Percentiles rank a stretch among this genome's conserved stretches.
phyloP scores from a whole-genome alignment of 257 asterid genomes.

The Solanum lycopersicoides region DNA sequence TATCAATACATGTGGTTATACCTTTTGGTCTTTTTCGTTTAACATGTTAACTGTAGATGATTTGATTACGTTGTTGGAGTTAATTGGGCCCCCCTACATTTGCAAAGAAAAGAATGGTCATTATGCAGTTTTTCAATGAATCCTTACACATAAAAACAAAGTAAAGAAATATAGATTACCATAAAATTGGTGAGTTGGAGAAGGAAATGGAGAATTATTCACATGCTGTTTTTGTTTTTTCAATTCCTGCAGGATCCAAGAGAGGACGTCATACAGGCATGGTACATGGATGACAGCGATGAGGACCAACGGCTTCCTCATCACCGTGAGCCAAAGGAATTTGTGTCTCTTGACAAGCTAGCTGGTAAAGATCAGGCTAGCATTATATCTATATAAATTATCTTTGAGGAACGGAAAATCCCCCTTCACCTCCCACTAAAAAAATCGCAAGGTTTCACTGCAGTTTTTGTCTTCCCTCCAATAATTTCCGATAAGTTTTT shows the following conservation, averaged over 20 bases:
- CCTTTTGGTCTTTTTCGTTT: neutral
- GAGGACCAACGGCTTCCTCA: slow-evolving; percentile 96
- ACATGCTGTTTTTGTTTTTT: neutral
- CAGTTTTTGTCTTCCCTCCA: neutral
- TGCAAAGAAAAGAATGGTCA: neutral
- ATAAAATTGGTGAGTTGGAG: neutral
- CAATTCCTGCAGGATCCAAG: slow-evolving; percentile 42
- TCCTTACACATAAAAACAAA: neutral
- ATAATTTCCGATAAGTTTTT: neutral
- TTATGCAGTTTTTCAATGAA: neutral
- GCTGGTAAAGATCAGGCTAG: slow-evolving; percentile 38
- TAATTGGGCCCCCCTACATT: neutral
- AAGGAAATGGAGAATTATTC: neutral
- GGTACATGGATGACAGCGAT: slow-evolving; percentile 91
- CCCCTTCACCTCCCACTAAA: neutral
- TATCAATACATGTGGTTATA: neutral
- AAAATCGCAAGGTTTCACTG: neutral
- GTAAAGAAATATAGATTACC: neutral
- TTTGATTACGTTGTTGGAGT: neutral
- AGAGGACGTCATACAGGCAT: slow-evolving; percentile 81
- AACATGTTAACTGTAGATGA: neutral
- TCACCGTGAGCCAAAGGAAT: slow-evolving; percentile 72
- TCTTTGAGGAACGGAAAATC: neutral
- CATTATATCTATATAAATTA: neutral
- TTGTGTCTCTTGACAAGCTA: slow-evolving; percentile 76